These are phyloP conservation scores for Hypomyces perniciosus DNA, from an alignment of 2,329 filamentous ascomycete species.

Conservation along the genomic window DNA sequence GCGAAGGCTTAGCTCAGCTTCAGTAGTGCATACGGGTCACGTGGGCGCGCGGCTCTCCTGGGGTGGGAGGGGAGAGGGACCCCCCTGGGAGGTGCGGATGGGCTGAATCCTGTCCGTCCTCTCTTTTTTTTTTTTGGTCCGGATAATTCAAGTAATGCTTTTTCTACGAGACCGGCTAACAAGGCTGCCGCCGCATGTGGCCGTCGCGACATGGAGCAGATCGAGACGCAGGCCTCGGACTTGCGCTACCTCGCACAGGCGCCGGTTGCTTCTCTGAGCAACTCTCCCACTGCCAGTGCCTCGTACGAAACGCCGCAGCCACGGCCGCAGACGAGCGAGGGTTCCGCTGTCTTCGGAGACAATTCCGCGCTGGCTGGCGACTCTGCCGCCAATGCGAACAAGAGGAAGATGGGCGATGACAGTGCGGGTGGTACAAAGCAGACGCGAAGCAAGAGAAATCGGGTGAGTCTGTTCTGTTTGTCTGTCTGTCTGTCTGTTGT, in stretches of 20 bases:
- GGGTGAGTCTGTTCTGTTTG: slow-evolving; percentile 35
- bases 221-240: slow-evolving; percentile 49
- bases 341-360: slow-evolving; percentile 40
- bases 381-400: slow-evolving; percentile 23
- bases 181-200: background rate
- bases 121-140: background rate
- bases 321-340: slow-evolving; percentile 28
- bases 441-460: slow-evolving; percentile 55
- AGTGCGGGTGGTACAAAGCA: slow-evolving; percentile 40
- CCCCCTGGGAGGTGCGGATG: background rate
- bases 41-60: slow-evolving; percentile 8
- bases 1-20: background rate
- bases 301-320: slow-evolving; percentile 29
- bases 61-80: slow-evolving; percentile 1
- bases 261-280: slow-evolving; percentile 23
- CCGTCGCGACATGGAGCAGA: slow-evolving; percentile 42
- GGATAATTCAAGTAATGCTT: background rate
- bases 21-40: slow-evolving; percentile 1
- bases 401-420: slow-evolving; percentile 38
- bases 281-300: slow-evolving; percentile 21
- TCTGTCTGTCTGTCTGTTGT: background rate
- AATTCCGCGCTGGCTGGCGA: slow-evolving; percentile 39
- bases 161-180: background rate
- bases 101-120: background rate
- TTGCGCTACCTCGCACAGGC: slow-evolving; percentile 45